Base-by-base conservation (phyloP, 2,329 filamentous ascomycete species). In the Herpotrichia juniperi region DNA sequence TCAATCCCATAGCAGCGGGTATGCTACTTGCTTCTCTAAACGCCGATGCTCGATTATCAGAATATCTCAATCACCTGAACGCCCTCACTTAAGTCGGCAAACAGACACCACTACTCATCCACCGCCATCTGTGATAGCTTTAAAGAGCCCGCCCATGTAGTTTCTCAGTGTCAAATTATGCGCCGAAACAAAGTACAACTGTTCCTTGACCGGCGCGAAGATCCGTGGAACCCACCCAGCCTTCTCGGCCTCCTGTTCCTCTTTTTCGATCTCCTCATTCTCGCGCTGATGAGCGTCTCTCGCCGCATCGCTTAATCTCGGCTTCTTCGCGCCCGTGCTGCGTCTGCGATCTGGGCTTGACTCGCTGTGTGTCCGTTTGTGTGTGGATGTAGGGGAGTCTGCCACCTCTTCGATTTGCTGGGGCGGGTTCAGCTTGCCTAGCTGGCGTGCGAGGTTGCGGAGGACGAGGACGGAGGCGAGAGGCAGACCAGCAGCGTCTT, bases 391-490 rank as follows among this genome's bases (percentile, higher is more conserved):
- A 7, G 67, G 68, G 0, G 64, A 66, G 19, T 66, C 59, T 0
- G 66, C 59, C n/a, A 68, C 43, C 28, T 69, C 63, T 21, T 56
- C 49, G 11, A 66, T 37, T 1, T 57, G 46, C 1, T 63, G 54
- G 1, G 69, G 68, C 0, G 66, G 66, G 2, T 67, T 64, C 3
- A 76, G 64, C 48, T 75, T 76, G 17, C 67, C 69, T 21, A 77
- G 64, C 50, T 75, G 72, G 21, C 78, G 74, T 11, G 90, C 90
- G 54, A 94, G 84, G 68, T 94, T 94, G 25, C 90, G 84, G 40
- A 94, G 80, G 30, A 94, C 88, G 24, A 93, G 79, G 12, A 89
- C 87, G 2, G 89, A 88, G 48, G 88, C 90, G 6, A 93, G 79
- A n/a, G 90, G 89, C 30, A 93, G 87, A 4, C 90, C 90, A 1